Conservation (phyloP, 495 filamentous ascomycete genomes). For the Penicillium cosmopolitanum region DNA sequence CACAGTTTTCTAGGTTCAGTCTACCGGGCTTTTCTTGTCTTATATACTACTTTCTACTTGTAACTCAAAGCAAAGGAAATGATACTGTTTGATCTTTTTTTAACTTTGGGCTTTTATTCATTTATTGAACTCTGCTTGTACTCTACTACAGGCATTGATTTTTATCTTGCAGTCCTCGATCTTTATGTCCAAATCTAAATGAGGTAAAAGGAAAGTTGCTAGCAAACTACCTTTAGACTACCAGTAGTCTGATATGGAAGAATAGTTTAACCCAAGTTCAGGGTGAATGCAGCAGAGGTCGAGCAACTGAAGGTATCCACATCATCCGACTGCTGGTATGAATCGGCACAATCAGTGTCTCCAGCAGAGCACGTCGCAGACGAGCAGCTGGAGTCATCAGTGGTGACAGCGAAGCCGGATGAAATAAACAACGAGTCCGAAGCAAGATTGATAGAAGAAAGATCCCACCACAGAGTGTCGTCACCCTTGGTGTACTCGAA, state of each 20-base stretch:
- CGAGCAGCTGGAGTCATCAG: constrained; percentile 33
- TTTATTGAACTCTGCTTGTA: constrained; percentile 13
- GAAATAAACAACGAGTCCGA: constrained; percentile 33
- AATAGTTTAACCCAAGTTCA: constrained; percentile 27
- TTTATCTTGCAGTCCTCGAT: constrained; percentile 13
- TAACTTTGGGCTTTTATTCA: constrained; percentile 3
- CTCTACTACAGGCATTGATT: constrained; percentile 13
- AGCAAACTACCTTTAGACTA: background rate
- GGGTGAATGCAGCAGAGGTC: constrained; percentile 21
- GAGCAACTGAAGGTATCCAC: constrained; percentile 33
- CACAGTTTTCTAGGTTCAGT: background rate
- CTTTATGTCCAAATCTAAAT: constrained; percentile 2
- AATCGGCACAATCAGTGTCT: constrained; percentile 34
- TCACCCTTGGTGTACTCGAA: constrained; percentile 49
- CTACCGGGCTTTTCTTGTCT: background rate
- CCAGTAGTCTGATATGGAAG: background rate
- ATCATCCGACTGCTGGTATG: constrained; percentile 42
- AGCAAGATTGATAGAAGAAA: constrained; percentile 46
- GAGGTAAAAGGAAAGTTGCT: background rate
- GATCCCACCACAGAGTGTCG: constrained; percentile 49
- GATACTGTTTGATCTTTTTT: constrained; percentile 11
- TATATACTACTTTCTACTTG: background rate
- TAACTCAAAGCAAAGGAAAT: background rate
- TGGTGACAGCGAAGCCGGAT: constrained; percentile 38
- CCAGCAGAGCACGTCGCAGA: constrained; percentile 37